phyloP scores from a whole-genome alignment of 805 yeast species.

The Kodamaea kaohsiungensis region DNA sequence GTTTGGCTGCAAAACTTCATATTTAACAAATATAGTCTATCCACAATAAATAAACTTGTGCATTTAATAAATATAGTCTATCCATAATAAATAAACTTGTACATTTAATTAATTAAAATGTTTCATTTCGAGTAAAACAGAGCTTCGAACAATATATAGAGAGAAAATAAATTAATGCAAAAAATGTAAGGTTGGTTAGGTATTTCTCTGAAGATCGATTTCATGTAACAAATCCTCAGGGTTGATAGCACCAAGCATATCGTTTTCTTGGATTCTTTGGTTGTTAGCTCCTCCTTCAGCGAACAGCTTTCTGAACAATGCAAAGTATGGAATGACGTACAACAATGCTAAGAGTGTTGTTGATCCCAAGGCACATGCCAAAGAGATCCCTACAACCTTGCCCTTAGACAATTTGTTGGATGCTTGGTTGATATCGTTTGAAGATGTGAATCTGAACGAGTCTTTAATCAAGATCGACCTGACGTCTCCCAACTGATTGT shows the following conservation, averaged over 20 bases:
- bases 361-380: slow-evolving; percentile 48
- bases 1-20: not conserved
- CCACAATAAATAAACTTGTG: too few relatives aligned
- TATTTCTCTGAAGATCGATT: slow-evolving; percentile 41
- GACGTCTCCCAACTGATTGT: slow-evolving; percentile 28
- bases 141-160: not conserved
- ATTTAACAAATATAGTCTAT: too few relatives aligned
- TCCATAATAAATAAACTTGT: too few relatives aligned
- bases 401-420: slow-evolving; percentile 33
- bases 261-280: slow-evolving; percentile 43
- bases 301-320: slow-evolving; percentile 32
- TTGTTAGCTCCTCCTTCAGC: slow-evolving; percentile 14
- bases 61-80: too few relatives aligned
- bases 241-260: slow-evolving; percentile 45
- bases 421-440: slow-evolving; percentile 27
- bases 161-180: slow-evolving; percentile 2
- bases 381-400: slow-evolving; percentile 45
- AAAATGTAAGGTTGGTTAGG: not conserved
- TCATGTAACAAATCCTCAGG: slow-evolving; percentile 47
- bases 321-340: slow-evolving; percentile 41
- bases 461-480: slow-evolving; percentile 37
- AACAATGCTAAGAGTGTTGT: slow-evolving; percentile 42
- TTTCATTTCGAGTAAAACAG: slow-evolving; percentile 1
- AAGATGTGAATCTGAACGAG: slow-evolving; percentile 34
- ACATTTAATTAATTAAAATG: too few relatives aligned